Evolutionary conservation across 768 basidiomycete genomes (phyloP).

Genomic region (Russula dissimulans): DNA sequence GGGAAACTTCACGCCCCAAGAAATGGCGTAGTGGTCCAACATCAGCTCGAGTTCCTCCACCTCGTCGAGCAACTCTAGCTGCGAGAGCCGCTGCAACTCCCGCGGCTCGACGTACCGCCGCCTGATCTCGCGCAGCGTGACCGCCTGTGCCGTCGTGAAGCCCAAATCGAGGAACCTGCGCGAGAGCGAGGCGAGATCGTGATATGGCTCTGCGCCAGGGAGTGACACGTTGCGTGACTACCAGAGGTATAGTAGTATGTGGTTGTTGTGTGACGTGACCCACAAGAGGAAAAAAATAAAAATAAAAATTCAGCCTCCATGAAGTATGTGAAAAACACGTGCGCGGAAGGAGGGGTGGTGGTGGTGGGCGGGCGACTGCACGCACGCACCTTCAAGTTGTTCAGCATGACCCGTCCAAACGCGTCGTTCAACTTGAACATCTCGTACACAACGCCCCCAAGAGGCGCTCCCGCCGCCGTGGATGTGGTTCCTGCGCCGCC

Average conservation of each 20-base stretch:
- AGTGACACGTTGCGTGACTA: slow-evolving; percentile 41
- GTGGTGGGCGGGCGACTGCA: not conserved
- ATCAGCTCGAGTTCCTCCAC: slow-evolving; percentile 91
- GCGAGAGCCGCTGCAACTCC: slow-evolving; percentile 61
- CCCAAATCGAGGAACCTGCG: slow-evolving; percentile 49
- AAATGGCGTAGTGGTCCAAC: slow-evolving; percentile 79
- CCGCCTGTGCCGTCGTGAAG: slow-evolving; percentile 45
- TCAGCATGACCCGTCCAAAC: slow-evolving; percentile 90
- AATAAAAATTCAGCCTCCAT: too few species aligned
- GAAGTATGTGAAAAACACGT: not conserved
- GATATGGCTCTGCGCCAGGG: slow-evolving; percentile 61
- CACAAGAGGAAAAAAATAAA: too few species aligned
- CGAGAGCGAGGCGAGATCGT: slow-evolving; percentile 45
- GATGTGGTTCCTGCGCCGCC: too few species aligned
- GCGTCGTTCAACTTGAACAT: slow-evolving; percentile 85
- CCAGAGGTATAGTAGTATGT: not conserved
- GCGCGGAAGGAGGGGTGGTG: not conserved
- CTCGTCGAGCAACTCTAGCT: slow-evolving; percentile 85
- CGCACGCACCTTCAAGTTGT: slow-evolving; percentile 63
- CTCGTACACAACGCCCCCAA: slow-evolving; percentile 73
- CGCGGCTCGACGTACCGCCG: slow-evolving; percentile 34
- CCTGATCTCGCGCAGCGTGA: slow-evolving; percentile 65
- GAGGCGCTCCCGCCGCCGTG: slow-evolving; percentile 19
- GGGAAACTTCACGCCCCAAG: slow-evolving; percentile 47
- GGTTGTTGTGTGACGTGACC: too few species aligned